phyloP scores from a whole-genome alignment of 2,329 filamentous ascomycete genomes.

The Aspergillus latus region DNA sequence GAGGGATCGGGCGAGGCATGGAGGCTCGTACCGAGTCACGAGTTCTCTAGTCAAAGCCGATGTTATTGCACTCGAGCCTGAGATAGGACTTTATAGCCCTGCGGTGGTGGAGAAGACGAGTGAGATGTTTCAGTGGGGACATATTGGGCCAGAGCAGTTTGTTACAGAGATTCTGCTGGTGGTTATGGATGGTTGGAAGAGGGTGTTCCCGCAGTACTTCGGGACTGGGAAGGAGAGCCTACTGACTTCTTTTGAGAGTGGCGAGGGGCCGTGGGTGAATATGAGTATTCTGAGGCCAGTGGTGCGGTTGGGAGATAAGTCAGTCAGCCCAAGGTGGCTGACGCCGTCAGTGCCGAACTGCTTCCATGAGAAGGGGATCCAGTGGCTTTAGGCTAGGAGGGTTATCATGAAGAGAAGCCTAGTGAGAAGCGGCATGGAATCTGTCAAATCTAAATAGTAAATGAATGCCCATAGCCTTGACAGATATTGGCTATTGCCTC shows the following conservation, averaged over 20 bases:
- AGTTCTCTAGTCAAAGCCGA: slow-evolving; percentile 34
- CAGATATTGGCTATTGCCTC: no score
- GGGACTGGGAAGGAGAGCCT: slow-evolving; percentile 8
- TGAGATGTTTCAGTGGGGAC: slow-evolving; percentile 17
- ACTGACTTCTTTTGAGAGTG: slow-evolving; percentile 13
- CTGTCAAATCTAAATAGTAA: no score
- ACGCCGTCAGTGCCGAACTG: slow-evolving; percentile 17
- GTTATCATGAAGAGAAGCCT: no score
- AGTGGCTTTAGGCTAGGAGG: slow-evolving; percentile 4
- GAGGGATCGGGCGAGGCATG: not conserved
- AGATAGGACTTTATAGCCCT: slow-evolving; percentile 35
- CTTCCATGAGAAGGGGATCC: slow-evolving; percentile 15
- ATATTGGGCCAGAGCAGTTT: slow-evolving; percentile 21
- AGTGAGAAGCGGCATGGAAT: no score
- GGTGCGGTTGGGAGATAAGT: slow-evolving; percentile 11
- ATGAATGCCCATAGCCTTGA: no score
- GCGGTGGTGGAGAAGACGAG: slow-evolving; percentile 21
- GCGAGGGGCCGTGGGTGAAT: slow-evolving; percentile 11
- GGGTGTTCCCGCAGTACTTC: slow-evolving; percentile 10
- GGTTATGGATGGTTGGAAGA: slow-evolving; percentile 28
- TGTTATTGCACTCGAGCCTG: slow-evolving; percentile 29
- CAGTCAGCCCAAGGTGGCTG: slow-evolving; percentile 13
- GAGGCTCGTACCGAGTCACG: slow-evolving; percentile 23
- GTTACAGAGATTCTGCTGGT: slow-evolving; percentile 26
- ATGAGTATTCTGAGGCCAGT: slow-evolving; percentile 16